Conservation (phyloP, 106 monocot species). For the Apostasia ramifera region DNA sequence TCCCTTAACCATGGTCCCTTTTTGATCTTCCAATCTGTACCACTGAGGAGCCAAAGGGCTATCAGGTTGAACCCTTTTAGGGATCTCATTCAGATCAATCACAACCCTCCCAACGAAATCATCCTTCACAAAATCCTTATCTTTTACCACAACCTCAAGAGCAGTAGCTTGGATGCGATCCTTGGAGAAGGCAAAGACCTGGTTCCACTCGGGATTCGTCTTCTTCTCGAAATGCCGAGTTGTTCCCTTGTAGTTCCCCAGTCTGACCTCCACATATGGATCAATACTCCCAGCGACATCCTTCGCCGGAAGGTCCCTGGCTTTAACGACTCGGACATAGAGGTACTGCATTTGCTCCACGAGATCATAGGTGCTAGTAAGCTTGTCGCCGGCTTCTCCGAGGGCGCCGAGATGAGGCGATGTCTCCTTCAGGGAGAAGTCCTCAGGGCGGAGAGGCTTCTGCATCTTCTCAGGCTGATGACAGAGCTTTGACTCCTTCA, state of each 20-base stretch:
- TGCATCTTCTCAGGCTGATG: constrained; percentile 4
- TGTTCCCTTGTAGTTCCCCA: constrained; percentile 43
- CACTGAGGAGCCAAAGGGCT: constrained; percentile 40
- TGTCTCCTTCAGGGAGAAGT: constrained; percentile 10
- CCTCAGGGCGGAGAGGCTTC: constrained; percentile 1
- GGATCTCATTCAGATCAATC: constrained; percentile 31
- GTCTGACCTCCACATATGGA: constrained; percentile 39
- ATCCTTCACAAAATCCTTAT: constrained; percentile 18
- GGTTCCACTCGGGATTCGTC: constrained; percentile 44
- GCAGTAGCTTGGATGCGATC: constrained; percentile 28
- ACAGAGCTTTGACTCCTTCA: no score
- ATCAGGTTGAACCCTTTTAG: constrained; percentile 29
- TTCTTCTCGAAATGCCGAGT: constrained; percentile 39
- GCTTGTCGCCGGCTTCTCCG: constrained; percentile 27
- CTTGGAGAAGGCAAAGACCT: constrained; percentile 48
- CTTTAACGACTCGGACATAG: constrained; percentile 61
- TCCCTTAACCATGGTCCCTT: constrained; percentile 16
- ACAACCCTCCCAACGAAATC: constrained; percentile 22
- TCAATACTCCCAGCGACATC: constrained; percentile 26
- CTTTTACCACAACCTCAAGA: constrained; percentile 28
- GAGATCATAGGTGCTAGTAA: constrained; percentile 57
- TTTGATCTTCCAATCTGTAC: constrained; percentile 26
- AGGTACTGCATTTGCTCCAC: constrained; percentile 71
- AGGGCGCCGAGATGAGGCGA: constrained; percentile 23
- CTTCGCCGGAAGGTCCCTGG: constrained; percentile 37